phyloP scores from a whole-genome alignment of 768 basidiomycete genomes.

The Mycena alexandri region DNA sequence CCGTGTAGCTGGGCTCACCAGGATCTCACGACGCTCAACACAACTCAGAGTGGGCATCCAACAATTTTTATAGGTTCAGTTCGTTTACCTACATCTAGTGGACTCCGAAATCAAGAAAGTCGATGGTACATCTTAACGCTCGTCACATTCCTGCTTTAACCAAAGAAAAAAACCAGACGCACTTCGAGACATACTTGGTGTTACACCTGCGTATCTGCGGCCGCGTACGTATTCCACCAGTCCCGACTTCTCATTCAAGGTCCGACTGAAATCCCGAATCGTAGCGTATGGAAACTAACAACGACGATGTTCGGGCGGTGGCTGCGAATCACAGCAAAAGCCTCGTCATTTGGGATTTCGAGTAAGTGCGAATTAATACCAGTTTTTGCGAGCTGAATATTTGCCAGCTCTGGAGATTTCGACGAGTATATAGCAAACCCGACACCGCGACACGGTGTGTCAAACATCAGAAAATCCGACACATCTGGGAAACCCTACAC shows the following conservation, averaged over 20 bases:
- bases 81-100: neutral
- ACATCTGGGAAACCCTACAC: no score
- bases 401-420: conserved; percentile 54
- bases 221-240: conserved; percentile 44
- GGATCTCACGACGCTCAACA: conserved; percentile 46
- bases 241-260: neutral
- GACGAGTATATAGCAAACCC: no score
- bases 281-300: conserved; percentile 54
- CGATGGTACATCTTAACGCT: neutral
- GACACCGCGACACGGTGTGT: no score
- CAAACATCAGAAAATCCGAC: no score
- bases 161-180: conserved; percentile 1
- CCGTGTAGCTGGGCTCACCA: conserved; percentile 34
- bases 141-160: neutral
- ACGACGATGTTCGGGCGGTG: conserved; percentile 46
- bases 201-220: conserved; percentile 48
- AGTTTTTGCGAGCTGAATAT: neutral
- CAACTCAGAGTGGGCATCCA: conserved; percentile 44
- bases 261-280: neutral
- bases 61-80: no score
- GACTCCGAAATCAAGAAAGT: conserved; percentile 1
- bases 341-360: conserved; percentile 50
- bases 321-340: conserved; percentile 43
- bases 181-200: conserved; percentile 1
- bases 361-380: conserved; percentile 37